Conservation (phyloP, 2,329 filamentous ascomycete genomes). For the Aspergillus pseudoglaucus region DNA sequence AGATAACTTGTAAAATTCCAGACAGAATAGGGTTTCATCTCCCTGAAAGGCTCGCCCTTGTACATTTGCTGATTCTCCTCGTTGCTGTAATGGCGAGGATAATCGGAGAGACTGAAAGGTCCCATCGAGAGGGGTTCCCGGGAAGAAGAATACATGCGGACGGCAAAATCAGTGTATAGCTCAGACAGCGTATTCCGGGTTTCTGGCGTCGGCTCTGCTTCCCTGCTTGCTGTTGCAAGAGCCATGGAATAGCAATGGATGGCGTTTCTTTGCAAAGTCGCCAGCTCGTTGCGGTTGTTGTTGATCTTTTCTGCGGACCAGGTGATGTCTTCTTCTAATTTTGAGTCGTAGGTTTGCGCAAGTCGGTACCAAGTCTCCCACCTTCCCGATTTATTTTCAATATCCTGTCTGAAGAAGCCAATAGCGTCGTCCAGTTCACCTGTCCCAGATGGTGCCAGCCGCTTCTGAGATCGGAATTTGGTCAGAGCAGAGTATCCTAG, state of each 20-base stretch:
- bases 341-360: slow-evolving; percentile 79
- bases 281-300: slow-evolving; percentile 67
- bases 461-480: slow-evolving; percentile 74
- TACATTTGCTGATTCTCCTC: slow-evolving; percentile 50
- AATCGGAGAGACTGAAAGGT: slow-evolving; percentile 57
- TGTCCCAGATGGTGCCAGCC: slow-evolving; percentile 69
- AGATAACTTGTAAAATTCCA: slow-evolving; percentile 61
- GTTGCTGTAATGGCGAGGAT: slow-evolving; percentile 55
- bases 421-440: slow-evolving; percentile 79
- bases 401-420: slow-evolving; percentile 70
- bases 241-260: slow-evolving; percentile 78
- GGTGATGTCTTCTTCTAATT: slow-evolving; percentile 77
- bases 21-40: slow-evolving; percentile 53
- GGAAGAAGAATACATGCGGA: slow-evolving; percentile 62
- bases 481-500: slow-evolving; percentile 82
- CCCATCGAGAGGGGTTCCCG: slow-evolving; percentile 63
- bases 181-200: slow-evolving; percentile 55
- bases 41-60: slow-evolving; percentile 50
- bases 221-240: slow-evolving; percentile 54
- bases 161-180: slow-evolving; percentile 63
- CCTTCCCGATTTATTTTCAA: slow-evolving; percentile 72
- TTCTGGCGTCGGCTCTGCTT: slow-evolving; percentile 49
- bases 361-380: slow-evolving; percentile 92
- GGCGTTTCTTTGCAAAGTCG: slow-evolving; percentile 68
- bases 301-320: slow-evolving; percentile 92